Base-by-base conservation (phyloP, 306 rosid species). In the Dicorynia guianensis region DNA sequence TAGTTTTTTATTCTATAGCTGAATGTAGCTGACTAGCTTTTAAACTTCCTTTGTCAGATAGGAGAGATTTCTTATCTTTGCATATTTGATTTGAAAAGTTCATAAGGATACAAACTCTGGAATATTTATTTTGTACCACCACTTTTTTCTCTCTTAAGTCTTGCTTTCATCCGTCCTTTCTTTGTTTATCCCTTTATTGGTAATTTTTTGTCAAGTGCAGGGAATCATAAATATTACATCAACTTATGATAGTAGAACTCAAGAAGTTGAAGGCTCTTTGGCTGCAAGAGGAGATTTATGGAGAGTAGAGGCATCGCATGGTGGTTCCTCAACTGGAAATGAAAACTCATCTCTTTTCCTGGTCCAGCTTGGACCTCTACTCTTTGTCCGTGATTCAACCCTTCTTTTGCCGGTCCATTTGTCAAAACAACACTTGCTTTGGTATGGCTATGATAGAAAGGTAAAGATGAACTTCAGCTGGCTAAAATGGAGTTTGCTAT, bases 371-470 rank as follows among this genome's bases (percentile, higher is more conserved):
- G 98, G 99, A 49, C 96, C 99, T 2, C 87, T 96, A 25, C 97
- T 90, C 61, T 93, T 86, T 80, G 92, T 96, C 75, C 98, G 96
- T 58, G 97, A 96, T 80, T 85, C 99, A 17, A 92, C 96, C 7
- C 97, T 96, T 80, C 98, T 96, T 81, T 81, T 96, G 73, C 99
- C 99, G 0, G 90, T 96, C 64, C 98, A 96, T 84, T 77, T 92
- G 82, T 96, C 99, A 75, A 92, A 96, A 86, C 96, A 96, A 74
- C 96, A 90, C 85, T 84, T 96, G 85, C 90, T 96, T 79, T 96
- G 97, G 99, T 96, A 96, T 79, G 99, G 99, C 63, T 96, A 96
- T 72, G 99, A 96, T 75, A 88, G 91, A 76, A 95, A 95, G 99
- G 99, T 96, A 83, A 81, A 36, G 62, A 75, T 48, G 55, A 70